Evolutionary conservation across 306 rosid species (phyloP).

Genomic region (Dalbergia cultrata): DNA sequence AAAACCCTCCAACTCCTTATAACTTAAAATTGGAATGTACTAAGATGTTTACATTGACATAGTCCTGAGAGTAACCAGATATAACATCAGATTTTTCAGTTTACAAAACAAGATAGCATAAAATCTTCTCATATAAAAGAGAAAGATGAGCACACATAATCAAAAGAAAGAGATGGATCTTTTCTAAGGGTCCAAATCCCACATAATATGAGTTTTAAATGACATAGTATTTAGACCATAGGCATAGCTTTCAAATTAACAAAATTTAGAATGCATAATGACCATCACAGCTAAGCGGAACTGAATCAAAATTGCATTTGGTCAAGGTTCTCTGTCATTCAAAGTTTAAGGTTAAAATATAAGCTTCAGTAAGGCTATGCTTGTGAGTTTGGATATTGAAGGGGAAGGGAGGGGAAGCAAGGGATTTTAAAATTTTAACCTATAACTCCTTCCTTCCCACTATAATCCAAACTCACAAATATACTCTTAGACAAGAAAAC

Average conservation of each 20-base stretch:
- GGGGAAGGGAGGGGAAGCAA: no score
- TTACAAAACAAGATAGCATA: not conserved
- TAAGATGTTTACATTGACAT: slow-evolving; percentile 10
- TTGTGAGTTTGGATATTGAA: no score
- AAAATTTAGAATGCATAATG: not conserved
- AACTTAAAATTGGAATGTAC: not conserved
- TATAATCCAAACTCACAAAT: no score
- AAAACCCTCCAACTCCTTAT: slow-evolving; percentile 4
- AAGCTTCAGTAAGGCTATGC: not conserved
- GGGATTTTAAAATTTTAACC: no score
- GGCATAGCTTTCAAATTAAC: not conserved
- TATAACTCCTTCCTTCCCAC: no score
- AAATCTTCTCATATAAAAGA: slow-evolving; percentile 1
- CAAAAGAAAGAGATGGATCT: not conserved
- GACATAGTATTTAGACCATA: not conserved
- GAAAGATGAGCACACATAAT: not conserved
- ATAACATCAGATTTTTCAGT: not conserved
- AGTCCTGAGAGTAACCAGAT: not conserved
- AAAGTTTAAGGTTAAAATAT: not conserved
- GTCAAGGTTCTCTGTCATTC: not conserved
- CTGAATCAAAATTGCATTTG: slow-evolving; percentile 14
- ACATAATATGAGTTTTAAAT: not conserved
- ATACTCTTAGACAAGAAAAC: not conserved
- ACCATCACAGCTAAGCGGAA: slow-evolving; percentile 1
- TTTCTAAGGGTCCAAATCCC: not conserved